These are phyloP conservation scores for Schizosaccharomyces pombe DNA, from an alignment of 805 yeast genomes.

Conservation along the genomic window DNA sequence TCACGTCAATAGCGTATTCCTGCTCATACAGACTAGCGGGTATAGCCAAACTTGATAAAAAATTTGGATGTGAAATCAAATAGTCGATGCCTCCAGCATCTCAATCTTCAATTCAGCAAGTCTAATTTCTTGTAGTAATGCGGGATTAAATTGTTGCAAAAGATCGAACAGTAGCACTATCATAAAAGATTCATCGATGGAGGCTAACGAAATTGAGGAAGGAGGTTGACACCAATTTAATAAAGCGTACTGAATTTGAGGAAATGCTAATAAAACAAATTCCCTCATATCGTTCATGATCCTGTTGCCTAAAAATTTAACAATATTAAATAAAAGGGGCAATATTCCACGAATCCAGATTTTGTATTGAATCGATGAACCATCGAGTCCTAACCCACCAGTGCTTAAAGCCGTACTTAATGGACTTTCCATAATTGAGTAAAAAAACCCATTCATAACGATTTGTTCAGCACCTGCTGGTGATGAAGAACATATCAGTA, in stretches of 20 bases:
- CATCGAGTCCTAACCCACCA: slow-evolving; percentile 34
- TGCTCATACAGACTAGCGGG: slow-evolving; percentile 47
- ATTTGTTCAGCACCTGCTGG: slow-evolving; percentile 44
- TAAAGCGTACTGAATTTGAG: slow-evolving; percentile 41
- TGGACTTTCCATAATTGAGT: slow-evolving; percentile 50
- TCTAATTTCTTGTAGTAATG: neutral
- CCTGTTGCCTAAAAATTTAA: slow-evolving; percentile 39
- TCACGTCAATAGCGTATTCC: slow-evolving; percentile 22
- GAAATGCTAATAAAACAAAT: slow-evolving; percentile 37
- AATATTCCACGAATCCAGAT: slow-evolving; percentile 75
- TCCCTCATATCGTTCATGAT: slow-evolving; percentile 41
- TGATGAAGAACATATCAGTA: slow-evolving; percentile 15
- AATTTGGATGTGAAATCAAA: slow-evolving; percentile 68
- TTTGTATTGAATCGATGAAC: slow-evolving; percentile 35
- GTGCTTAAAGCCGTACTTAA: slow-evolving; percentile 40
- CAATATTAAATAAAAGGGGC: slow-evolving; percentile 35
- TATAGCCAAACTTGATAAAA: slow-evolving; percentile 40
- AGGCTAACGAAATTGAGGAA: slow-evolving; percentile 22
- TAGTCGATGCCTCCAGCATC: slow-evolving; percentile 25
- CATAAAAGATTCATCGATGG: slow-evolving; percentile 43
- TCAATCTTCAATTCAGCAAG: neutral
- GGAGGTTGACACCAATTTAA: slow-evolving; percentile 43
- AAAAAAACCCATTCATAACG: slow-evolving; percentile 38
- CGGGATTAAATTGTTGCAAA: slow-evolving; percentile 16
- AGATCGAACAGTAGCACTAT: slow-evolving; percentile 39